Percentiles rank a stretch among this genome's conserved stretches.
Conservation (phyloP, 257 asterid genomes). For the Sherardia arvensis region DNA sequence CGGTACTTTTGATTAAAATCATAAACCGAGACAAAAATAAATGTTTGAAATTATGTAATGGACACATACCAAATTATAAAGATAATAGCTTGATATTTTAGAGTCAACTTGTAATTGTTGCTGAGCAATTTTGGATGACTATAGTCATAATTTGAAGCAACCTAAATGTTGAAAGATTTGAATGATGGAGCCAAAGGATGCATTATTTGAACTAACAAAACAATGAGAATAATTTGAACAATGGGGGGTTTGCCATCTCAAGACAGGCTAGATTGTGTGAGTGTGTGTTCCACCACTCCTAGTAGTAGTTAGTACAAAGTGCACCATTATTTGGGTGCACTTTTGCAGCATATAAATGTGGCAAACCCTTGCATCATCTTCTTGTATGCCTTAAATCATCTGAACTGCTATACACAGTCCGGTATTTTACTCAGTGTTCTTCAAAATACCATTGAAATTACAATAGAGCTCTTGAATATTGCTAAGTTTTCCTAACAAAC, state of each 20-base stretch:
- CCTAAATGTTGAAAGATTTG: neutral
- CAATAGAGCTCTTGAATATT: no score
- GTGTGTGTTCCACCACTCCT: neutral
- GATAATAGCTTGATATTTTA: no score
- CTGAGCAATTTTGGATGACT: neutral
- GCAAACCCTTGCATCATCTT: slow-evolving; percentile 1
- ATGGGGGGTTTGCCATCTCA: neutral
- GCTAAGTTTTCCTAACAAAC: no score
- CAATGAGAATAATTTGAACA: neutral
- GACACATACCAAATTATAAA: no score
- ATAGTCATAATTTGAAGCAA: neutral
- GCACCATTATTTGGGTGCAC: neutral
- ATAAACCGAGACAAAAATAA: no score
- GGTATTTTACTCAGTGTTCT: no score
- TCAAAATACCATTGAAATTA: no score
- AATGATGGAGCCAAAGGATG: neutral
- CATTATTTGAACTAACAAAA: neutral
- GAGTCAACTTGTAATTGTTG: neutral
- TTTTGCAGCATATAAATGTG: slow-evolving; percentile 3
- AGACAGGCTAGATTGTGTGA: slow-evolving; percentile 1
- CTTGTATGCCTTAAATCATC: slow-evolving; percentile 22
- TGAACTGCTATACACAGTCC: no score
- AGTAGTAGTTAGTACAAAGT: neutral
- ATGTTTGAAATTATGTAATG: no score
- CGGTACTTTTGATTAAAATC: no score